A percentile compares a stretch with the other conserved stretches of the same genome.
Evolutionary conservation across 768 basidiomycete genomes (phyloP).

Genomic region (Termitomyces titanicus): DNA sequence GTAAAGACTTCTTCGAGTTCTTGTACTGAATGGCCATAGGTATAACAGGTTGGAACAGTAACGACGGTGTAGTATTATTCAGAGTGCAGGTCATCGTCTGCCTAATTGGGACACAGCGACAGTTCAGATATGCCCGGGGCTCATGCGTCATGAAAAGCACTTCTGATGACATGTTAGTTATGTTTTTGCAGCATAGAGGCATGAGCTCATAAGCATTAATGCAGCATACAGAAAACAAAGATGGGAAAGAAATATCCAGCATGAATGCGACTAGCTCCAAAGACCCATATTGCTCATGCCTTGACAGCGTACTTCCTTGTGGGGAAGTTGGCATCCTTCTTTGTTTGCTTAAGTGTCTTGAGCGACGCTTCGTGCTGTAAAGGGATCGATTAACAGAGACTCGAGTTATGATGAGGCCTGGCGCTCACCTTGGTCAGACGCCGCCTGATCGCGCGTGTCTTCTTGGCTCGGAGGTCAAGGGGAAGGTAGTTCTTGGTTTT

Average conservation of each 20-base stretch:
- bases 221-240: conserved; percentile 21
- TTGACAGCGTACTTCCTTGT: conserved; percentile 93
- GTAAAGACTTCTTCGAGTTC: no score
- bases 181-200: conserved; percentile 5
- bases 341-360: conserved; percentile 90
- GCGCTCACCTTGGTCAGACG: conserved; percentile 79
- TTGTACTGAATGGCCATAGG: no score
- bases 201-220: conserved; percentile 15
- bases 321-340: conserved; percentile 95
- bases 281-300: conserved; percentile 49
- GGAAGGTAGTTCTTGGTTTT: conserved; percentile 95
- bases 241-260: conserved; percentile 16
- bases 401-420: neutral
- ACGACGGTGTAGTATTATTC: neutral
- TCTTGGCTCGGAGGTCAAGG: conserved; percentile 96
- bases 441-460: conserved; percentile 97
- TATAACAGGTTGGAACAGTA: neutral
- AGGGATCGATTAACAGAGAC: neutral
- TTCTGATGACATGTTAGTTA: neutral
- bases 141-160: neutral
- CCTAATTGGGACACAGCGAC: neutral
- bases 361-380: conserved; percentile 73
- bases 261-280: conserved; percentile 12
- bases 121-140: no score
- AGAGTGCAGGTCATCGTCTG: neutral